Percentiles rank a stretch among this genome's conserved stretches.
These are phyloP conservation scores for Laguncularia racemosa DNA, from an alignment of 345 rosid species.

Conservation along the genomic window DNA sequence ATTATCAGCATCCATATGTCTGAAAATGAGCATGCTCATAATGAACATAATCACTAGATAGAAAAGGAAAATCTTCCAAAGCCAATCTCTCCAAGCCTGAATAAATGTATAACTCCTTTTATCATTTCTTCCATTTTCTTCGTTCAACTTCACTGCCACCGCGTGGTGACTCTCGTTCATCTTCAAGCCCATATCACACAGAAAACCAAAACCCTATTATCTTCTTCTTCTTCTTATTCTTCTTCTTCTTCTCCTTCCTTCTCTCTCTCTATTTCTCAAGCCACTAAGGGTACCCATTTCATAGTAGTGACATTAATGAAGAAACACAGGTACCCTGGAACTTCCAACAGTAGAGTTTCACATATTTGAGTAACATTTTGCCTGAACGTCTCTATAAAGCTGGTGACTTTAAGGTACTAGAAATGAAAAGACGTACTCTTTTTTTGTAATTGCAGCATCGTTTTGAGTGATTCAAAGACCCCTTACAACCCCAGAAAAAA, in stretches of 20 bases:
- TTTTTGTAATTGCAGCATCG: conserved; percentile 33
- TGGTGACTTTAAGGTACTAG: conserved; percentile 9
- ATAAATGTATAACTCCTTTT: conserved; percentile 65
- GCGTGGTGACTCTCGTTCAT: conserved; percentile 47
- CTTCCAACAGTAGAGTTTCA: not conserved
- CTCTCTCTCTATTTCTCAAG: conserved; percentile 14
- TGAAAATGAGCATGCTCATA: conserved; percentile 37
- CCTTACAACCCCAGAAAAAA: conserved; percentile 10
- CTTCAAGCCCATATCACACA: conserved; percentile 43
- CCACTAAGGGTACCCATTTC: conserved; percentile 34
- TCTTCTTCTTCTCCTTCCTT: not conserved
- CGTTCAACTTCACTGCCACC: conserved; percentile 55
- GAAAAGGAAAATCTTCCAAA: conserved; percentile 49
- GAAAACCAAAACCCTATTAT: conserved; percentile 9
- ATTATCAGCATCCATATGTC: conserved; percentile 48
- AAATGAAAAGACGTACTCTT: conserved; percentile 19
- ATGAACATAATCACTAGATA: conserved; percentile 46
- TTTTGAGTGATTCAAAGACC: conserved; percentile 27
- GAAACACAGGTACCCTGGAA: conserved; percentile 3
- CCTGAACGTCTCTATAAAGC: no score
- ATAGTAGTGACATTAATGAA: conserved; percentile 16
- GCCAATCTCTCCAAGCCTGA: conserved; percentile 57
- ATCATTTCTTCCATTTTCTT: conserved; percentile 52
- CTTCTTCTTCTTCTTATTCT: not conserved
- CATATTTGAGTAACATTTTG: no score